Percentiles rank a stretch among this genome's conserved stretches.
Conservation (phyloP, 2,329 filamentous ascomycete species). For the Trichoderma sp. region DNA sequence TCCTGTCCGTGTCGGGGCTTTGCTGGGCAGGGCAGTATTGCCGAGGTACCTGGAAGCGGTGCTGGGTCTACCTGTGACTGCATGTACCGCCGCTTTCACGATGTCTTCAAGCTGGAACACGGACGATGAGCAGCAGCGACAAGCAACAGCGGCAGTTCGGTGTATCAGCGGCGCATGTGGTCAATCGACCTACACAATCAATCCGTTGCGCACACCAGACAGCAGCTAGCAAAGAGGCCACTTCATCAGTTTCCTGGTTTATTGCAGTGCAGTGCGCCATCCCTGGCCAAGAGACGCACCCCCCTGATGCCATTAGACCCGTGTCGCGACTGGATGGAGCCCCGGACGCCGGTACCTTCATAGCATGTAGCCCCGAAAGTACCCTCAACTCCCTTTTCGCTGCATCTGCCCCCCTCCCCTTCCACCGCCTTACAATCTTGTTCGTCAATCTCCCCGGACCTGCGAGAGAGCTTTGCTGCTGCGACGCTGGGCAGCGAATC, state of each 20-base stretch:
- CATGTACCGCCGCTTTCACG: no score
- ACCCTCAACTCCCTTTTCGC: slow-evolving; percentile 19
- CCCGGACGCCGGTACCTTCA: slow-evolving; percentile 2
- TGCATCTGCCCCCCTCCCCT: not conserved
- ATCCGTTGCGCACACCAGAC: no score
- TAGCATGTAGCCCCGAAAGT: slow-evolving; percentile 10
- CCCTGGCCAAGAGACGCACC: not conserved
- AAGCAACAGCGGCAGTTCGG: no score
- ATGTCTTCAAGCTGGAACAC: no score
- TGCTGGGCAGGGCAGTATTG: no score
- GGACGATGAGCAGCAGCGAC: no score
- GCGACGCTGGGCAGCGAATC: not conserved
- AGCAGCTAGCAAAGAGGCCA: slow-evolving; percentile 10
- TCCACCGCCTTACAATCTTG: slow-evolving; percentile 15
- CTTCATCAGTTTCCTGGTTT: not conserved
- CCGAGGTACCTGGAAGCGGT: no score
- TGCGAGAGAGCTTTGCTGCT: not conserved
- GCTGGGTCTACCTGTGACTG: no score
- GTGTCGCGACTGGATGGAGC: slow-evolving; percentile 24
- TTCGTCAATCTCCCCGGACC: slow-evolving; percentile 22
- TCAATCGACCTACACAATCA: no score
- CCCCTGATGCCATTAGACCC: slow-evolving; percentile 27
- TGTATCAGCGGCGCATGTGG: no score
- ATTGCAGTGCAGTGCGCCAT: not conserved
- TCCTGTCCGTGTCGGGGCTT: no score